Evolutionary conservation across 805 yeast genomes (phyloP), one percentile per base, ranked within the genome.

Genomic region (Scheffersomyces spartinae): DNA sequence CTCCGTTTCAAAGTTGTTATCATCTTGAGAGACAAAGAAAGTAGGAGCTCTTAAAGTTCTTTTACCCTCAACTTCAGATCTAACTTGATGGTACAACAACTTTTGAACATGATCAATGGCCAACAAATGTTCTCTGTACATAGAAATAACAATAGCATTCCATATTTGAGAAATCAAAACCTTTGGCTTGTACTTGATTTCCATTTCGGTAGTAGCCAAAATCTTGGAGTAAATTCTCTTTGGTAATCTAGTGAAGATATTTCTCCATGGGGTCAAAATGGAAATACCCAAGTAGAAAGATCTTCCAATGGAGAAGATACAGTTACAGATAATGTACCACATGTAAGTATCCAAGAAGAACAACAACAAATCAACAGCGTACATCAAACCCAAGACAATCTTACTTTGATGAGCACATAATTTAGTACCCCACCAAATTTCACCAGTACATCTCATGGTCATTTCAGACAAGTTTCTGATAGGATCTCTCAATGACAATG

Each of bases 201-300:
- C 97, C 98, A 93, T 88, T 55, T 91, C 97, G 39, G 95, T 82
- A 18, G 99, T 91, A 24, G 97, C 97, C 60, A 91, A 72, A 39
- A 91, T 78, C 73, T 91, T 91, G 29, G 96, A 84, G 68, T 91
- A 93, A 41, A 91, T 84, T 75, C 99, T 84, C 76, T 91, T 91
- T 52, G 99, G 99, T 52, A 91, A 66, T 60, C 99, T 78, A 28
- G 95, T 77, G 68, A 88, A 91, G 43, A 91, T 86, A 55, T 93
- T 91, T 74, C 97, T 83, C 99, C 99, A 91, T 35, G 99, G 99
- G 21, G 99, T 91, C 68, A 86, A 74, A 39, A 91, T 88, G 23
- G 99, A 91, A 45, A 91, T 86, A 79, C 99, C 99, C 57, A 93
- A 71, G 69, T 88, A 91, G 71, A 91, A 91, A 9, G 98, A 91